Conservation (phyloP, 192 early-diverging fungal genomes). For the Coemansia sp. region DNA sequence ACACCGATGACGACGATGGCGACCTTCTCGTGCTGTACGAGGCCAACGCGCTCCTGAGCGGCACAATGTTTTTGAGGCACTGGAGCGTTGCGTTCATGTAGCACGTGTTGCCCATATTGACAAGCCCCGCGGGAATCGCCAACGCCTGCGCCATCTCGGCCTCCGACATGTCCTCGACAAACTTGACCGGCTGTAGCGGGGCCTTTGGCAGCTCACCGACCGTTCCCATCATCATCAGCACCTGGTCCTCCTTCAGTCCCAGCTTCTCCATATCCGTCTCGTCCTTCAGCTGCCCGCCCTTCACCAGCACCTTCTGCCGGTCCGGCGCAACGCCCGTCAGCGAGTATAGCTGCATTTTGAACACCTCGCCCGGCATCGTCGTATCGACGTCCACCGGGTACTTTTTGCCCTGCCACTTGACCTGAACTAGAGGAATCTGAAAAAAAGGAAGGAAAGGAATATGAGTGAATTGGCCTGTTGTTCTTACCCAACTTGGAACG, state of each 20-base stretch:
- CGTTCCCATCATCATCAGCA: slow-evolving; percentile 93
- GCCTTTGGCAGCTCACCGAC: slow-evolving; percentile 89
- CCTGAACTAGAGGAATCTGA: slow-evolving; percentile 58
- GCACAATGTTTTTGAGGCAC: slow-evolving; percentile 86
- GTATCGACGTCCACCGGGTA: slow-evolving; percentile 76
- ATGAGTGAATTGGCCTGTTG: background rate
- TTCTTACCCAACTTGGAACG: no score
- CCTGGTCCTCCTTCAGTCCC: slow-evolving; percentile 69
- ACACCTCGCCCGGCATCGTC: slow-evolving; percentile 69
- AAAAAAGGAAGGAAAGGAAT: background rate
- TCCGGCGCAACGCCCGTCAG: slow-evolving; percentile 90
- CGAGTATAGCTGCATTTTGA: slow-evolving; percentile 89
- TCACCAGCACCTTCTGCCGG: slow-evolving; percentile 91
- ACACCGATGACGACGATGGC: background rate
- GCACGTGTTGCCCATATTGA: slow-evolving; percentile 92
- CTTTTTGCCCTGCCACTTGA: slow-evolving; percentile 93
- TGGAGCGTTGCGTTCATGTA: slow-evolving; percentile 92
- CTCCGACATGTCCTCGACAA: slow-evolving; percentile 94
- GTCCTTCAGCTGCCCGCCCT: slow-evolving; percentile 92
- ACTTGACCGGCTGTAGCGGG: slow-evolving; percentile 67
- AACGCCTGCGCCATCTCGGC: slow-evolving; percentile 83
- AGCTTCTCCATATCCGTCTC: slow-evolving; percentile 73
- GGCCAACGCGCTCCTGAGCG: slow-evolving; percentile 66
- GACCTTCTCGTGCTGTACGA: slow-evolving; percentile 25
- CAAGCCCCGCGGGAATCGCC: slow-evolving; percentile 86